A percentile compares a stretch with the other conserved stretches of the same genome.
phyloP scores from a whole-genome alignment of 2,329 filamentous ascomycete genomes.

The Bipolaris victoriae region DNA sequence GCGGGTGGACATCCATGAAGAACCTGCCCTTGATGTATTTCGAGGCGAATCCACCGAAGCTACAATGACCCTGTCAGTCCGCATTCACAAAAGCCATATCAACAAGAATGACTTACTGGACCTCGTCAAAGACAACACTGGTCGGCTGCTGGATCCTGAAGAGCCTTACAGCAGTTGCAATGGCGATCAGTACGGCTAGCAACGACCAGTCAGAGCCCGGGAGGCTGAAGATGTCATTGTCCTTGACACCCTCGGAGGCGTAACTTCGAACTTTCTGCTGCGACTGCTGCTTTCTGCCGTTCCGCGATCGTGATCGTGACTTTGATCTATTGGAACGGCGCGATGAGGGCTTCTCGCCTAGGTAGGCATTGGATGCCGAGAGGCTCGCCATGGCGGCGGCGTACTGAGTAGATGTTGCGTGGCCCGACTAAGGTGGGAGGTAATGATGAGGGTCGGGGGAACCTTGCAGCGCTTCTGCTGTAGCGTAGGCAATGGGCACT shows the following conservation, averaged over 20 bases:
- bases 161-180: slow-evolving; percentile 80
- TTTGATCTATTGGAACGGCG: slow-evolving; percentile 45
- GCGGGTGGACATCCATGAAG: slow-evolving; percentile 99
- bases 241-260: slow-evolving; percentile 77
- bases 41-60: slow-evolving; percentile 95
- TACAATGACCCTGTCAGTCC: slow-evolving; percentile 50
- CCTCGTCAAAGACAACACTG: slow-evolving; percentile 98
- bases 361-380: slow-evolving; percentile 36
- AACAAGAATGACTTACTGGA: slow-evolving; percentile 75
- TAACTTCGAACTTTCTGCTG: slow-evolving; percentile 59
- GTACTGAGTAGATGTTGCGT: slow-evolving; percentile 26
- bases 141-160: slow-evolving; percentile 96
- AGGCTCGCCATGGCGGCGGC: slow-evolving; percentile 47
- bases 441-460: slow-evolving; percentile 13
- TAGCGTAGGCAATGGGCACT: slow-evolving; percentile 5
- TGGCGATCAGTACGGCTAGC: slow-evolving; percentile 71
- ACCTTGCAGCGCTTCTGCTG: slow-evolving; percentile 16
- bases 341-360: slow-evolving; percentile 41
- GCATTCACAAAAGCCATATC: neutral
- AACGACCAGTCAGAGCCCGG: slow-evolving; percentile 83
- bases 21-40: slow-evolving; percentile 99
- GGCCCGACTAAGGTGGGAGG: slow-evolving; percentile 30
- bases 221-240: slow-evolving; percentile 91
- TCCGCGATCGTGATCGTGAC: slow-evolving; percentile 40
- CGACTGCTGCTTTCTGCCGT: slow-evolving; percentile 43